Percentiles rank a stretch among this genome's conserved stretches.
These are phyloP conservation scores for Monosporascus cannonballus DNA, from an alignment of 2,329 filamentous ascomycete species.

Conservation along the genomic window DNA sequence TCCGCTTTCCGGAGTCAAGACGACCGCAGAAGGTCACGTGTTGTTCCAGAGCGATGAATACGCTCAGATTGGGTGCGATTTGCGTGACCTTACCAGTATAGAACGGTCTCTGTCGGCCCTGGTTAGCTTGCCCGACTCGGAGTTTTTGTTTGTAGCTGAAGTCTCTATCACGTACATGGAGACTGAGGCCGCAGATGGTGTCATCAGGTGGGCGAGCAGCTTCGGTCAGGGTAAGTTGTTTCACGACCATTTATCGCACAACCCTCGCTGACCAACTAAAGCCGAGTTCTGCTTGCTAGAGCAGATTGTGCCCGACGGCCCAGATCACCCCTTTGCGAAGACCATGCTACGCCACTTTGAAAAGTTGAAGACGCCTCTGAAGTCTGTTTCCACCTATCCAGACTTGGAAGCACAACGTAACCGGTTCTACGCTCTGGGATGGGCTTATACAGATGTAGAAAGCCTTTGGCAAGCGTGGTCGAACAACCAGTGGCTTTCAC, in stretches of 20 bases:
- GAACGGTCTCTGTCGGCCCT: slow-evolving; percentile 52
- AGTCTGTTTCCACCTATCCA: slow-evolving; percentile 66
- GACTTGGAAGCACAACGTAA: slow-evolving; percentile 56
- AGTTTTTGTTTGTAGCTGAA: slow-evolving; percentile 78
- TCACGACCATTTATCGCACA: background rate
- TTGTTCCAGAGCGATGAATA: slow-evolving; percentile 65
- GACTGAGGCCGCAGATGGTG: slow-evolving; percentile 60
- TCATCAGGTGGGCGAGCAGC: slow-evolving; percentile 72
- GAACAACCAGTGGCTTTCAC: slow-evolving; percentile 57
- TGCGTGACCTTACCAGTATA: slow-evolving; percentile 61
- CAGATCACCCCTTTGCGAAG: slow-evolving; percentile 73
- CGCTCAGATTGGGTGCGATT: slow-evolving; percentile 73
- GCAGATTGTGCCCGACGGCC: slow-evolving; percentile 74
- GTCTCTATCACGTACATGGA: slow-evolving; percentile 92
- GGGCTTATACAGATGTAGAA: slow-evolving; percentile 54
- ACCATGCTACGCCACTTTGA: slow-evolving; percentile 83
- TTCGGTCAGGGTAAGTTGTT: slow-evolving; percentile 55
- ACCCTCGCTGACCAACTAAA: slow-evolving; percentile 23
- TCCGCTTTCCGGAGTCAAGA: slow-evolving; percentile 40
- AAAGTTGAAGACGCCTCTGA: slow-evolving; percentile 73
- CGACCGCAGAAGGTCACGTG: slow-evolving; percentile 37
- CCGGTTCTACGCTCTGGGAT: slow-evolving; percentile 66
- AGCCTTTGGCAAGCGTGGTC: slow-evolving; percentile 83
- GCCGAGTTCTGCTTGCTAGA: slow-evolving; percentile 83
- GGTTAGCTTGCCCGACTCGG: slow-evolving; percentile 50